Evolutionary conservation across 495 filamentous ascomycete genomes (phyloP), one percentile per base, ranked within the genome.

Genomic region (Trichoderma asperelloides): DNA sequence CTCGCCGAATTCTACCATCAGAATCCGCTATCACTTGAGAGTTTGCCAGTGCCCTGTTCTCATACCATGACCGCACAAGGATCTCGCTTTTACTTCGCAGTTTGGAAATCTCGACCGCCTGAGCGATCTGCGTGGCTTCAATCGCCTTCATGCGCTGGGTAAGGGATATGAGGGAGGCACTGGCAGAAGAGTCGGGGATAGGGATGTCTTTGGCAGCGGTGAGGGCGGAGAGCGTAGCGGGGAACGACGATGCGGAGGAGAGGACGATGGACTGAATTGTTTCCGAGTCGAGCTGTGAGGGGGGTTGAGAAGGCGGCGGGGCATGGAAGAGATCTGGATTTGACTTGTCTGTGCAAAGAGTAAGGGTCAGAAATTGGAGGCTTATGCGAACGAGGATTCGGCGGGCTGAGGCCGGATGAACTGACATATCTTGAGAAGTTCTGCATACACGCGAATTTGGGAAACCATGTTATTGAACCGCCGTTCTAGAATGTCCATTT

Each of bases 41-140:
- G 70, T 84, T 85, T 16, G 84, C 82, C 47, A 96, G 74, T 65
- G 94, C 79, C 15, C 87, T 83, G 63, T 87, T 76, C 71, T 93
- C 87, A 78, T 96, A 94, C 92, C 93, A 97, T 21, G 84, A 76
- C 75, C 91, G 84, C 66, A 97, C 74, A n/a, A 87, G 77, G 28
- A 75, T 74, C 66, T 92, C 93, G 67, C 86, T 96, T 23, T 90
- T 81, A n/a, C 81, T 80, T 62, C 92, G 75, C 67, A 98, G 74
- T 67, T 87, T 87, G 30, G 88, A 85, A 41, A 97, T 85, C 69
- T 90, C 84, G 27, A 80, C 78, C n/a, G 83, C 85, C 76, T 96
- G 93, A 25, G 85, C 81, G 6, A 84, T 75, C 77, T 97, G 93
- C 30, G 79, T 78, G 27, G 81, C 77, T 69, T 89, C 83, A 6